Evolutionary conservation across 75 land plant species (phyloP).

Genomic region (Selaginella moellendorffii): DNA sequence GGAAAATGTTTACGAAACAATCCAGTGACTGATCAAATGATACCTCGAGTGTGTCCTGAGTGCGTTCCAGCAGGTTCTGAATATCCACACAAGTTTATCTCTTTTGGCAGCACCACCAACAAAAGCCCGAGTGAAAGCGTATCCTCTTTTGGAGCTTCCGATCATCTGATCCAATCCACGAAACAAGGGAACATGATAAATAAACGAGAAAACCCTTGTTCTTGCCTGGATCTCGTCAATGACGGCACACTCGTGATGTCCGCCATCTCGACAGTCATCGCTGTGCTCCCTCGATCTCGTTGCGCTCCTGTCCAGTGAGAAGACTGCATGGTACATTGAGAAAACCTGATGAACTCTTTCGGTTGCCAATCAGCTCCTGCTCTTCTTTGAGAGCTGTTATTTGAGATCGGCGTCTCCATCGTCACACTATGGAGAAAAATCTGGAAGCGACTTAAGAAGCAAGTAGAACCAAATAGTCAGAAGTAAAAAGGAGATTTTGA

Average conservation of each 20-base stretch:
- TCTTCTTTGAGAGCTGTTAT: no score
- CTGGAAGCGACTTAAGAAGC: no score
- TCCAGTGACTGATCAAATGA: not conserved
- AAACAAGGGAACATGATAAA: no score
- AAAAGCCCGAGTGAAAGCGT: constrained; percentile 81
- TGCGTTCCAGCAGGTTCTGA: constrained; percentile 46
- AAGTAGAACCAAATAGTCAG: no score
- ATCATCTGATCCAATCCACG: constrained; percentile 49
- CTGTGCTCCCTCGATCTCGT: constrained; percentile 54
- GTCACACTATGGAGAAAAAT: no score
- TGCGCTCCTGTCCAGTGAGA: constrained; percentile 76
- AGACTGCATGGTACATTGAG: constrained; percentile 55
- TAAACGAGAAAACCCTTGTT: no score
- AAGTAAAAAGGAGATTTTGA: no score
- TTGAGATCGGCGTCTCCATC: no score
- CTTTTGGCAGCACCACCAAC: constrained; percentile 64
- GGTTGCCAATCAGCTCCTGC: no score
- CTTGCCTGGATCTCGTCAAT: constrained; percentile 76
- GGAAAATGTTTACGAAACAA: constrained; percentile 12
- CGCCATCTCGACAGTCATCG: constrained; percentile 94
- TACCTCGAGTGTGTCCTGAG: constrained; percentile 51
- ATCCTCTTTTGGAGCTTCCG: constrained; percentile 64
- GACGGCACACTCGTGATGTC: constrained; percentile 58
- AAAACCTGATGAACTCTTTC: no score
- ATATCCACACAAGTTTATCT: constrained; percentile 87